Conservation (phyloP, 805 yeast genomes). For the Candida sonorensis region DNA sequence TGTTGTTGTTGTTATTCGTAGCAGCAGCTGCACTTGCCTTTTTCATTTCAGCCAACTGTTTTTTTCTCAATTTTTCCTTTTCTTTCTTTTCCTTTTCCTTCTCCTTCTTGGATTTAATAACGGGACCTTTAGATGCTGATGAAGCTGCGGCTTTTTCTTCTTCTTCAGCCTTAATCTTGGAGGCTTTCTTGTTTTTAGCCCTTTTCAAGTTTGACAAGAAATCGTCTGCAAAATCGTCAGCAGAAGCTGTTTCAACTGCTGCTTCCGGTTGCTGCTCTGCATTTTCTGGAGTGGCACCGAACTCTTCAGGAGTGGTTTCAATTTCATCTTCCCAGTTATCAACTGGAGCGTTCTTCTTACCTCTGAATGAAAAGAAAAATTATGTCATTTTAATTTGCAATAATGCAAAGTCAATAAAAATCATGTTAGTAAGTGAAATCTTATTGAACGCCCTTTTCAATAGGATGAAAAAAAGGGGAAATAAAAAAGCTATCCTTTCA, state of each 20-base stretch:
- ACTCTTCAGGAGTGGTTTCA: slow-evolving; percentile 52
- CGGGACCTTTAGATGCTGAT: slow-evolving; percentile 41
- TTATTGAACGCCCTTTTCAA: too few relatives aligned
- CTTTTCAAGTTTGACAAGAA: slow-evolving; percentile 79
- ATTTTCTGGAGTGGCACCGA: slow-evolving; percentile 33
- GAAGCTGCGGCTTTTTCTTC: slow-evolving; percentile 26
- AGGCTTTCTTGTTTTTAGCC: slow-evolving; percentile 72
- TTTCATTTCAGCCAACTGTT: slow-evolving; percentile 82
- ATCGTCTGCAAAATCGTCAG: slow-evolving; percentile 50
- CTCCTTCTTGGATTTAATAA: slow-evolving; percentile 85
- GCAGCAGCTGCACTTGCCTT: slow-evolving; percentile 40
- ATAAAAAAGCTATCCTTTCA: too few relatives aligned
- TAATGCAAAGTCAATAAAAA: too few relatives aligned
- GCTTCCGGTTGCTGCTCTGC: slow-evolving; percentile 22
- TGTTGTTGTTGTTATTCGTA: slow-evolving; percentile 3
- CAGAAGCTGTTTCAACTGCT: slow-evolving; percentile 26
- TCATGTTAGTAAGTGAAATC: too few relatives aligned
- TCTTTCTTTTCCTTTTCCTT: slow-evolving; percentile 95
- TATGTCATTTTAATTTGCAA: too few relatives aligned
- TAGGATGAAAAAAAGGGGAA: too few relatives aligned
- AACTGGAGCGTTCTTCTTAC: slow-evolving; percentile 59
- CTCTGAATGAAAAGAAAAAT: slow-evolving; percentile 27
- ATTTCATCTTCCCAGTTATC: slow-evolving; percentile 78
- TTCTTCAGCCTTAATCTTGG: slow-evolving; percentile 56
- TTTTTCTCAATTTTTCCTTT: slow-evolving; percentile 83